phyloP scores from a whole-genome alignment of 257 asterid species.

The Verbascum thapsus region DNA sequence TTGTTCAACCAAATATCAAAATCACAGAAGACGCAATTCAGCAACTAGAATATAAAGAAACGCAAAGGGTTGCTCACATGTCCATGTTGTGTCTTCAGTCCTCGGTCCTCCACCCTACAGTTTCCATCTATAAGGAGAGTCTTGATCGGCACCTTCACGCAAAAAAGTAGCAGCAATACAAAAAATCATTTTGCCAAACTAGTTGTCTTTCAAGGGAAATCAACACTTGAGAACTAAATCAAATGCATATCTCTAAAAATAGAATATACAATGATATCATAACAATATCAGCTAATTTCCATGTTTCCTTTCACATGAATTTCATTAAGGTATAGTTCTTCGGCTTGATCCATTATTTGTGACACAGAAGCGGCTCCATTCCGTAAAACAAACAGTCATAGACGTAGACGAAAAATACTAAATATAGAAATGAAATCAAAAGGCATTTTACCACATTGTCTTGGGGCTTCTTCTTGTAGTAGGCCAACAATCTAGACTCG shows the following conservation, averaged over 20 bases:
- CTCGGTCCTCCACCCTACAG: conserved; percentile 97
- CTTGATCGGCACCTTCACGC: conserved; percentile 81
- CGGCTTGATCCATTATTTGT: conserved; percentile 18
- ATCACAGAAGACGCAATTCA: conserved; percentile 19
- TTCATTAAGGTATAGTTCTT: conserved; percentile 8
- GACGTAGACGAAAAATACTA: neutral
- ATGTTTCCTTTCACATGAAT: conserved; percentile 25
- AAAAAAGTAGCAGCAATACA: conserved; percentile 24
- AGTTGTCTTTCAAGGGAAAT: neutral
- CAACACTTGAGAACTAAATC: conserved; percentile 8
- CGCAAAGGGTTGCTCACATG: conserved; percentile 60
- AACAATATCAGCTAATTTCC: conserved; percentile 28
- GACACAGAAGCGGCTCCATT: neutral
- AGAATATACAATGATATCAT: conserved; percentile 5
- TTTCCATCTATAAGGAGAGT: conserved; percentile 91
- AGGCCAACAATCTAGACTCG: conserved; percentile 84
- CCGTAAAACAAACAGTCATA: conserved; percentile 2
- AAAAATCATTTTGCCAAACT: conserved; percentile 8
- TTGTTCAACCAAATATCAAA: conserved; percentile 22
- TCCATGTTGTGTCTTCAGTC: conserved; percentile 98
- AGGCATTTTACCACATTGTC: conserved; percentile 71
- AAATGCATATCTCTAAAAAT: conserved; percentile 16
- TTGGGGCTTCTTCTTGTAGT: conserved; percentile 96
- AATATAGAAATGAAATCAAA: too few relatives aligned
- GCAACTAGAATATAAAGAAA: conserved; percentile 16